These are phyloP conservation scores for Berberis thunbergii DNA, from an alignment of 164 flowering plant species.

Conservation along the genomic window DNA sequence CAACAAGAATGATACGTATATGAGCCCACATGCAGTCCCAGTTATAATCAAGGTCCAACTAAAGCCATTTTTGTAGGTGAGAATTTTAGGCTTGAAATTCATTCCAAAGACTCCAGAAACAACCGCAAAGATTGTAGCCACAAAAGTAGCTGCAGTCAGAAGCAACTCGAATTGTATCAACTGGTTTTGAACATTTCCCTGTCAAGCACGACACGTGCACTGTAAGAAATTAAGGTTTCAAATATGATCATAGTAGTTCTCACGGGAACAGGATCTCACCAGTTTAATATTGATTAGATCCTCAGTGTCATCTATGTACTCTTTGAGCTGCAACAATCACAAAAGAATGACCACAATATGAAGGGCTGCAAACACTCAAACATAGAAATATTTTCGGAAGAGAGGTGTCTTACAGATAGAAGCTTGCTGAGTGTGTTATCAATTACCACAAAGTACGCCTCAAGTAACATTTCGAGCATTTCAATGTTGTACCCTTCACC, in stretches of 20 bases:
- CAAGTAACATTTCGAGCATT: constrained; percentile 95
- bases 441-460: constrained; percentile 86
- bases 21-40: constrained; percentile 31
- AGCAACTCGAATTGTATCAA: constrained; percentile 85
- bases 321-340: constrained; percentile 65
- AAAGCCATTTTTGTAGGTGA: constrained; percentile 49
- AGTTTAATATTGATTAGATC: constrained; percentile 87
- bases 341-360: constrained; percentile 1
- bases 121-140: constrained; percentile 72
- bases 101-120: constrained; percentile 90
- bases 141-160: constrained; percentile 85
- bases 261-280: constrained; percentile 30
- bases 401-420: constrained; percentile 48
- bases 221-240: background rate
- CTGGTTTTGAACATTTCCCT: constrained; percentile 96
- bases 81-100: constrained; percentile 58
- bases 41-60: constrained; percentile 58
- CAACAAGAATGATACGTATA: too few relatives aligned
- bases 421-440: constrained; percentile 76
- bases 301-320: constrained; percentile 88
- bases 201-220: constrained; percentile 7
- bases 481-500: constrained; percentile 54
- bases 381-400: background rate
- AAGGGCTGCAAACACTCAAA: background rate
- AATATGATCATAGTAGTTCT: background rate